Evolutionary conservation across 129 eudicot genomes (phyloP).

Genomic region (Pulicaria dysenterica): DNA sequence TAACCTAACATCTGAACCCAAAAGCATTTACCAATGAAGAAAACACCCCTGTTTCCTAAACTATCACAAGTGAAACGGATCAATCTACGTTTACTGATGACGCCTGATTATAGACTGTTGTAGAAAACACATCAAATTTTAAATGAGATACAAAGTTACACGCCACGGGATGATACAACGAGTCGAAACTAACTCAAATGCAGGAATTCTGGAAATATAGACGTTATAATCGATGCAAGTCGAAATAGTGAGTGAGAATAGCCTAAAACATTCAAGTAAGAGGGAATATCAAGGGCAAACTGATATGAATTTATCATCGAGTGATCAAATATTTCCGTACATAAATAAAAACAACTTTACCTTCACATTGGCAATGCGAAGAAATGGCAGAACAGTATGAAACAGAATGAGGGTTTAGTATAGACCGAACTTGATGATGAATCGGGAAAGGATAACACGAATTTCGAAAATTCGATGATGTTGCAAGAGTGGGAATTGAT

Average conservation of each 20-base stretch:
- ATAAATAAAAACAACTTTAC: conserved; percentile 11
- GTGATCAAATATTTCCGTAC: neutral
- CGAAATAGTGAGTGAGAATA: neutral
- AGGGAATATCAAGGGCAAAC: conserved; percentile 8
- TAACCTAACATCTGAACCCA: neutral
- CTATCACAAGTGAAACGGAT: neutral
- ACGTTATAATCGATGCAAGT: neutral
- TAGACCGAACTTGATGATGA: neutral
- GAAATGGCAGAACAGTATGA: conserved; percentile 3
- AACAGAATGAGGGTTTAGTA: neutral
- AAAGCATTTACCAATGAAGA: neutral
- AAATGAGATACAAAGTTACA: neutral
- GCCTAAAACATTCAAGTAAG: neutral
- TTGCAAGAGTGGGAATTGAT: conserved; percentile 10
- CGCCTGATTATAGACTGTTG: neutral
- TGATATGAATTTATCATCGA: neutral
- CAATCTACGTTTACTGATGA: neutral
- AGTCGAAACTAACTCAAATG: neutral
- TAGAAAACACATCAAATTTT: neutral
- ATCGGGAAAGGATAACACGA: neutral
- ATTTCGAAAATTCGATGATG: conserved; percentile 5
- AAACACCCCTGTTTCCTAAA: neutral
- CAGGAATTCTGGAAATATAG: neutral
- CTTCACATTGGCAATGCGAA: conserved; percentile 26
- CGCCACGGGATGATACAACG: neutral